A percentile compares a stretch with the other conserved stretches of the same genome.
phyloP scores from a whole-genome alignment of 2,329 filamentous ascomycete species.

The Rutstroemia sp. region DNA sequence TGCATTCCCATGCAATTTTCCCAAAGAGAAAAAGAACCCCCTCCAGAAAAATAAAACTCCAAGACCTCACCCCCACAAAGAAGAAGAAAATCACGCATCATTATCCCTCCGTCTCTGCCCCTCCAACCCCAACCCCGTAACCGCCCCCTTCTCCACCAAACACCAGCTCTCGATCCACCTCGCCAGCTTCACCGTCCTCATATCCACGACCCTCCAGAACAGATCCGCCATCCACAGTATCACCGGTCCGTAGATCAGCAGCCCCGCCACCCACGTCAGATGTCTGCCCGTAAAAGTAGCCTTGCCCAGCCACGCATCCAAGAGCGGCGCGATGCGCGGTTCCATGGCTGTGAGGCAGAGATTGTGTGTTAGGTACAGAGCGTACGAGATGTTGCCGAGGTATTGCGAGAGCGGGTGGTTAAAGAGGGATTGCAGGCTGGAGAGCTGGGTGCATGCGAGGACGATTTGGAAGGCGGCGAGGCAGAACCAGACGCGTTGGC shows the following conservation, averaged over 20 bases:
- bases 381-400: slow-evolving; percentile 48
- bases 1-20: no score
- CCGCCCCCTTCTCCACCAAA: slow-evolving; percentile 13
- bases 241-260: slow-evolving; percentile 39
- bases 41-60: no score
- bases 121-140: no score
- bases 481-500: slow-evolving; percentile 26
- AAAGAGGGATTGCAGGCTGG: slow-evolving; percentile 36
- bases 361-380: slow-evolving; percentile 52
- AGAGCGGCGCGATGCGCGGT: slow-evolving; percentile 19
- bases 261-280: slow-evolving; percentile 30
- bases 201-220: slow-evolving; percentile 51
- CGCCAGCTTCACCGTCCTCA: slow-evolving; percentile 41
- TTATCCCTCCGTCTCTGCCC: no score
- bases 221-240: slow-evolving; percentile 47
- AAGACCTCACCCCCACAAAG: no score
- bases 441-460: slow-evolving; percentile 29
- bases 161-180: slow-evolving; percentile 36
- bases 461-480: slow-evolving; percentile 27
- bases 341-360: slow-evolving; percentile 35
- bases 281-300: slow-evolving; percentile 20
- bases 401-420: slow-evolving; percentile 44
- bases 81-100: no score
- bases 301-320: slow-evolving; percentile 17
- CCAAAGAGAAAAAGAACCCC: no score